Evolutionary conservation across 2,329 filamentous ascomycete genomes (phyloP), one percentile per base, ranked within the genome.

Genomic region (Trichophyton benhamiae): DNA sequence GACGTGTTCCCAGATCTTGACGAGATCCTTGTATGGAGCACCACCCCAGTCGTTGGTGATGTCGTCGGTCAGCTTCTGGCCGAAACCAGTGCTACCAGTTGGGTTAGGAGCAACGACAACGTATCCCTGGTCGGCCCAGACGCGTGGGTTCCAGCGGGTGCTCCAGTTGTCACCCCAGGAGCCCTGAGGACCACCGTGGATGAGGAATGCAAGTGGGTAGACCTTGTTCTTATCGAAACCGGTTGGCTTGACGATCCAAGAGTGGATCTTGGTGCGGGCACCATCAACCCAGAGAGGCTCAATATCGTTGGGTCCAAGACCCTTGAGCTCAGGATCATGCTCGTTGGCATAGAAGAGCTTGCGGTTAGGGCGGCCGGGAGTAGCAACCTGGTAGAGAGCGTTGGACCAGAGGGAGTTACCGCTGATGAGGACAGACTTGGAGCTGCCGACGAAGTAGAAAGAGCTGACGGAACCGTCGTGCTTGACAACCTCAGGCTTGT

Each of bases 101-200:
- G 88, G 88, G 71, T 95, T 95, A 8, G 89, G 88, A 58, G 84
- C 81, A 55, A 95, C 84, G 22, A 87, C 88, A 2, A 95, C 82
- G 70, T 94, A 95, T 53, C 90, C 90, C 74, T 92, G 88, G 72
- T 95, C 89, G 2, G 90, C 89, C 70, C 90, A 95, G 8, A 92
- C 81, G 63, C 88, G 88, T 1, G 88, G 87, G 70, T 95, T 95
- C 90, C 90, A 95, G 17, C 90, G 80, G 1, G 86, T 90, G 71
- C 82, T 87, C 88, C 89, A 95, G 30, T 80, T 78, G 68, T 94
- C 87, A 36, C 73, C 76, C 86, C 88, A 92, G 0, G 88, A 83
- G 22, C 85, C 83, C 71, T 94, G 88, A 0, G 89, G 89, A 0
- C 90, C 90, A 60, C 90, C 90, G 69, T 95, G 90, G 64, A 95